Evolutionary conservation across 805 yeast genomes (phyloP).

Genomic region (Saccharomycopsis javanensis): DNA sequence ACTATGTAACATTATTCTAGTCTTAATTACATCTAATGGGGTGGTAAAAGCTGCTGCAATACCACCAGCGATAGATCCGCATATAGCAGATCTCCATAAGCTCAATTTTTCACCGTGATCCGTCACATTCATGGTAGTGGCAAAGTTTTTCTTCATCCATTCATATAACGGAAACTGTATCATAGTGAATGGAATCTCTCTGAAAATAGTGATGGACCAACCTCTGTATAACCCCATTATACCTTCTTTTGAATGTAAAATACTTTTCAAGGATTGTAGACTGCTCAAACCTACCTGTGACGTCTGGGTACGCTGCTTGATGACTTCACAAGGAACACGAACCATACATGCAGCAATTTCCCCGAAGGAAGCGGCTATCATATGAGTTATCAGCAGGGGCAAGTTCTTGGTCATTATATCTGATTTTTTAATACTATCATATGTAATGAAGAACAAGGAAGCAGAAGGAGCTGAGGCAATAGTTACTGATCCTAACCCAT

Average conservation of each 20-base stretch:
- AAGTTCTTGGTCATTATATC: conserved; percentile 20
- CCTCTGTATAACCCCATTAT: conserved; percentile 82
- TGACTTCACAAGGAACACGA: conserved; percentile 93
- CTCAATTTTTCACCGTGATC: conserved; percentile 8
- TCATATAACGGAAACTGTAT: conserved; percentile 95
- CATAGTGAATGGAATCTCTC: conserved; percentile 95
- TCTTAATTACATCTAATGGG: conserved; percentile 71
- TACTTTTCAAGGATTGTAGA: conserved; percentile 51
- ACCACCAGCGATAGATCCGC: conserved; percentile 82
- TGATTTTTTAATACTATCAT: conserved; percentile 57
- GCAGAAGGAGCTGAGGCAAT: conserved; percentile 93
- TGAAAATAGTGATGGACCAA: conserved; percentile 81
- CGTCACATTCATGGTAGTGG: conserved; percentile 27
- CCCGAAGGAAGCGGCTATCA: conserved; percentile 82
- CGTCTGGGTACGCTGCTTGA: conserved; percentile 91
- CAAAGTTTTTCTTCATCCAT: conserved; percentile 55
- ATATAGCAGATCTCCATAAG: conserved; percentile 59
- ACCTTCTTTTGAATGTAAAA: conserved; percentile 66
- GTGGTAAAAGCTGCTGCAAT: conserved; percentile 75
- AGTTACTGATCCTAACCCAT: conserved; percentile 88
- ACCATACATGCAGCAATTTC: conserved; percentile 90
- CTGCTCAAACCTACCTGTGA: conserved; percentile 42
- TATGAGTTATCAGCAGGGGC: conserved; percentile 45
- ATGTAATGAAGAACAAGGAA: conserved; percentile 68
- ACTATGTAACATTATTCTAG: conserved; percentile 71